Percentiles rank a stretch among this genome's conserved stretches.
These are phyloP conservation scores for Hemisphaericaspora lyxosophila DNA, from an alignment of 1,139 yeast species.

Conservation along the genomic window DNA sequence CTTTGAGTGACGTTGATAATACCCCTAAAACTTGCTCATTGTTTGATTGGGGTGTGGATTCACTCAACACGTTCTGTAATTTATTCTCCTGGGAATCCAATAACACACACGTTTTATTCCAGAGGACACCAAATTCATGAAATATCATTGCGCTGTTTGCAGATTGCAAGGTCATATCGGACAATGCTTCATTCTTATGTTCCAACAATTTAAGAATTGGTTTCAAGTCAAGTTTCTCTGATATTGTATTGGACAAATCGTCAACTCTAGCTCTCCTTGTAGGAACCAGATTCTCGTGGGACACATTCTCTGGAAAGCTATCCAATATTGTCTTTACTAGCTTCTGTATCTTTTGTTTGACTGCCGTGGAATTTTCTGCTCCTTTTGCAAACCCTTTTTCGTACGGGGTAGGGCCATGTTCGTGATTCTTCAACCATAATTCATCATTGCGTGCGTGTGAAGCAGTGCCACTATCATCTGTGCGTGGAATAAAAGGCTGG, in stretches of 20 bases:
- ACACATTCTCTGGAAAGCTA: constrained; percentile 7
- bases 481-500: constrained; percentile 25
- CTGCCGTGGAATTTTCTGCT: constrained; percentile 24
- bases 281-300: not conserved
- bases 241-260: constrained; percentile 35
- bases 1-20: constrained; percentile 9
- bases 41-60: constrained; percentile 14
- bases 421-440: constrained; percentile 18
- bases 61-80: constrained; percentile 20
- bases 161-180: constrained; percentile 24
- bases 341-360: constrained; percentile 23
- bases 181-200: constrained; percentile 30
- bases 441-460: constrained; percentile 6
- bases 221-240: constrained; percentile 32
- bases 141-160: constrained; percentile 30
- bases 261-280: constrained; percentile 20
- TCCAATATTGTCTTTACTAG: constrained; percentile 12
- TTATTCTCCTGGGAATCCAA: constrained; percentile 29
- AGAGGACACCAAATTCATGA: constrained; percentile 31
- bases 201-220: constrained; percentile 33
- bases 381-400: constrained; percentile 40
- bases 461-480: not conserved
- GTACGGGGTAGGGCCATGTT: constrained; percentile 32
- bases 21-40: constrained; percentile 5
- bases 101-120: constrained; percentile 40